Conservation (phyloP, 805 yeast species). For the Yamadazyma sp. region DNA sequence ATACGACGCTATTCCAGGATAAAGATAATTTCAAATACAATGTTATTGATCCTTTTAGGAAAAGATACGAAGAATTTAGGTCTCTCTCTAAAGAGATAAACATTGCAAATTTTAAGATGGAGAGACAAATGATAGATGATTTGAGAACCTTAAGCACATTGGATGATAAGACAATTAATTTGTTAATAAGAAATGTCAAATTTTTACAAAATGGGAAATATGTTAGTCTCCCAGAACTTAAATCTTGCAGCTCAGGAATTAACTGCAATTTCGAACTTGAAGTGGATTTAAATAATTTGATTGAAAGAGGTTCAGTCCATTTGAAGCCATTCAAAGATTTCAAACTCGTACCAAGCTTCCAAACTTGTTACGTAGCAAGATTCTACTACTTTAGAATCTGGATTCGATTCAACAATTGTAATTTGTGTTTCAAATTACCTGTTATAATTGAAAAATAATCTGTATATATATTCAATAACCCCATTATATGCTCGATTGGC, state of each 20-base stretch:
- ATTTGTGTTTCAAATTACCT: conserved; percentile 6
- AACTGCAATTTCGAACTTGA: conserved; percentile 11
- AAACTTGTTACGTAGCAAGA: conserved; percentile 30
- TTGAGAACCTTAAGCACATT: conserved; percentile 25
- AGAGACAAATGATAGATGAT: conserved; percentile 27
- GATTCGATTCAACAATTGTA: conserved; percentile 2
- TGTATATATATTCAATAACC: too few species aligned
- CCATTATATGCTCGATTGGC: too few species aligned
- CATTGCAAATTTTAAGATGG: conserved; percentile 23
- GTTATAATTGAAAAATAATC: background rate
- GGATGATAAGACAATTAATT: conserved; percentile 23
- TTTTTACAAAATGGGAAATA: conserved; percentile 7
- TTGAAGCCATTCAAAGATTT: conserved; percentile 13
- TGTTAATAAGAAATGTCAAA: conserved; percentile 18
- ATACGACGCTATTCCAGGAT: conserved; percentile 10
- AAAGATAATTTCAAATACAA: conserved; percentile 23
- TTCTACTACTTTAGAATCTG: conserved; percentile 26
- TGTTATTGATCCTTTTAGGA: conserved; percentile 21
- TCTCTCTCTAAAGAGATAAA: conserved; percentile 20
- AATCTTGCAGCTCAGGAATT: background rate
- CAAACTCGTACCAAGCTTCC: conserved; percentile 37
- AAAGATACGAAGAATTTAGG: conserved; percentile 18
- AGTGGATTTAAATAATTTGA: conserved; percentile 14
- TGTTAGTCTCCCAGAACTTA: background rate
- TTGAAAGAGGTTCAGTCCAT: conserved; percentile 1